These are phyloP conservation scores for Grosmannia serpens DNA, from an alignment of 2,329 filamentous ascomycete genomes.

Conservation along the genomic window DNA sequence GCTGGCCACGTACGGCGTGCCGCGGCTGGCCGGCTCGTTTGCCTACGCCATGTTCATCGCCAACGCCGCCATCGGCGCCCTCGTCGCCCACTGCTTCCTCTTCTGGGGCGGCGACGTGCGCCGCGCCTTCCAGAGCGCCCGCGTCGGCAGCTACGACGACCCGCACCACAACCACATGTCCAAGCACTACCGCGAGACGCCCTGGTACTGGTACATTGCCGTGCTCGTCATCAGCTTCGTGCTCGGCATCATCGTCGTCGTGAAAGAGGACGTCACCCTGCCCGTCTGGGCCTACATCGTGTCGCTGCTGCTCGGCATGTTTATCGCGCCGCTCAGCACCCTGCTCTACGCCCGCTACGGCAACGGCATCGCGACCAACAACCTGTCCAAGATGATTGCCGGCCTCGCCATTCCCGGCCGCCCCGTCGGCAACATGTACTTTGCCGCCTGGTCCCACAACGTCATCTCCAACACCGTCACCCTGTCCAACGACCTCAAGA, in stretches of 20 bases:
- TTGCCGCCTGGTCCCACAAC: constrained; percentile 46
- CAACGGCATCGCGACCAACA: constrained; percentile 47
- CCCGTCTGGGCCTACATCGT: constrained; percentile 36
- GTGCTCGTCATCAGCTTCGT: constrained; percentile 32
- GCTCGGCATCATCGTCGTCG: constrained; percentile 32
- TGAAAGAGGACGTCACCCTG: constrained; percentile 33
- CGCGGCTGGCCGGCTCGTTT: constrained; percentile 35
- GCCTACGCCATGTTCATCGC: constrained; percentile 44
- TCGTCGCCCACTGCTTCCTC: constrained; percentile 37
- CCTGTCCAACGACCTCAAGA: constrained; percentile 41
- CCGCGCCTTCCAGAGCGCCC: constrained; percentile 33
- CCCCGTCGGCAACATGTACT: constrained; percentile 46
- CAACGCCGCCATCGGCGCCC: constrained; percentile 45
- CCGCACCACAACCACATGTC: constrained; percentile 40
- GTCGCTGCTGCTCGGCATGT: constrained; percentile 27
- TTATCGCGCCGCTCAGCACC: constrained; percentile 41
- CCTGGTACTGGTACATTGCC: constrained; percentile 34
- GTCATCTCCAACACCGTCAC: constrained; percentile 39
- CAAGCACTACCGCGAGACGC: constrained; percentile 38
- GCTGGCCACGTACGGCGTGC: constrained; percentile 31
- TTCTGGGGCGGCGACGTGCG: constrained; percentile 46
- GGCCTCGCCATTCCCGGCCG: constrained; percentile 38
- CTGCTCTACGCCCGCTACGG: constrained; percentile 41
- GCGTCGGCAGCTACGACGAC: constrained; percentile 30
- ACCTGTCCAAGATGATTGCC: constrained; percentile 45